Evolutionary conservation across 768 basidiomycete species (phyloP).

Genomic region (Russula abietina): DNA sequence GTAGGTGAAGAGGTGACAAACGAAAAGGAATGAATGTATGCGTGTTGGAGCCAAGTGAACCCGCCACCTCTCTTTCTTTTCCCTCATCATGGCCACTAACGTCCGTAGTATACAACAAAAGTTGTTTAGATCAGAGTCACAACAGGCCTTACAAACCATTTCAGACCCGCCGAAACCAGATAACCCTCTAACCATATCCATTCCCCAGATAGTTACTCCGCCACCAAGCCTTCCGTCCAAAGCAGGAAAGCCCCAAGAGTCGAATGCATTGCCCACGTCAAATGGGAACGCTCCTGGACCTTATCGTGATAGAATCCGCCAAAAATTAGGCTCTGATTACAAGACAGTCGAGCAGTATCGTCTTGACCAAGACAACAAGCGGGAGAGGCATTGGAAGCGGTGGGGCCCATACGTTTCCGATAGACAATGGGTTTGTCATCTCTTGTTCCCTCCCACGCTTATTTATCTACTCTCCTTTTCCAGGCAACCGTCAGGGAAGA

Average conservation of each 20-base stretch:
- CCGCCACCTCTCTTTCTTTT: conserved; percentile 15
- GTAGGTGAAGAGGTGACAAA: neutral
- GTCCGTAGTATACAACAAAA: conserved; percentile 55
- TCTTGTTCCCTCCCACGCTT: neutral
- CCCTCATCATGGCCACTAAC: conserved; percentile 36
- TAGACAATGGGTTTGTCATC: conserved; percentile 82
- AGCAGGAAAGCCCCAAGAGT: conserved; percentile 1
- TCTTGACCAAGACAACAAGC: conserved; percentile 73
- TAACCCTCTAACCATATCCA: conserved; percentile 54
- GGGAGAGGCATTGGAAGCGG: conserved; percentile 91
- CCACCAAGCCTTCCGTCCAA: conserved; percentile 34
- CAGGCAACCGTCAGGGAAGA: conserved; percentile 98
- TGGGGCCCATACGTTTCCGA: conserved; percentile 99
- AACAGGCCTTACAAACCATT: conserved; percentile 17
- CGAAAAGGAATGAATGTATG: neutral
- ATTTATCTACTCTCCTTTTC: conserved; percentile 24
- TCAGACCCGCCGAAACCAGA: conserved; percentile 24
- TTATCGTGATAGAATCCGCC: conserved; percentile 61
- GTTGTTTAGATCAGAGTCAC: conserved; percentile 17
- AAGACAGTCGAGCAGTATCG: conserved; percentile 78
- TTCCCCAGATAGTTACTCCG: conserved; percentile 46
- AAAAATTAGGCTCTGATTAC: conserved; percentile 63
- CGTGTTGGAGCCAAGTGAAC: neutral
- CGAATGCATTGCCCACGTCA: conserved; percentile 15
- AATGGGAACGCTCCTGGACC: conserved; percentile 26